Conservation (phyloP, 768 basidiomycete genomes). For the Leccinellum rugosiceps region DNA sequence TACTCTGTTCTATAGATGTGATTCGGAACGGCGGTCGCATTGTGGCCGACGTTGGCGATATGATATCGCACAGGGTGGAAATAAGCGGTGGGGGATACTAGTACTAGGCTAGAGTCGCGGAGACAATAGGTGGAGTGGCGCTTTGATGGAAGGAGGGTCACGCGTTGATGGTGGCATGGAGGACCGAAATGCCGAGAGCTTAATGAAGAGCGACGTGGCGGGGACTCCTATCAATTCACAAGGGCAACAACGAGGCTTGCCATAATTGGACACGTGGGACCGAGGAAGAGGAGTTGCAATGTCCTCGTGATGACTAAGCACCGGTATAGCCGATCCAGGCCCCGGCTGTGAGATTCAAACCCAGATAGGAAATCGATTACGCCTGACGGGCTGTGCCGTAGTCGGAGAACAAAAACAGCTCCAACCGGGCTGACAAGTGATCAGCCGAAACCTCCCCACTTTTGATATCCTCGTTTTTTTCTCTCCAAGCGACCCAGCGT, state of each 20-base stretch:
- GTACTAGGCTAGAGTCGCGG: not conserved
- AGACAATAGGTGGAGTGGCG: not conserved
- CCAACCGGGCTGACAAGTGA: constrained; percentile 30
- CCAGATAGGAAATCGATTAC: constrained; percentile 25
- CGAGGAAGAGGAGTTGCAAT: constrained; percentile 15
- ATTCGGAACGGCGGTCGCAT: not conserved
- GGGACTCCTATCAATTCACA: constrained; percentile 21
- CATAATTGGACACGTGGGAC: constrained; percentile 15
- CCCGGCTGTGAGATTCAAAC: constrained; percentile 27
- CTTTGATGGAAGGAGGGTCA: constrained; percentile 4
- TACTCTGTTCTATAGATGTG: not conserved
- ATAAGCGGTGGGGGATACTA: not conserved
- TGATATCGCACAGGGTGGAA: not conserved
- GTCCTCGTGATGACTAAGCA: not conserved
- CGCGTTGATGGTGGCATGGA: constrained; percentile 14
- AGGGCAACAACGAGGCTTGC: constrained; percentile 11
- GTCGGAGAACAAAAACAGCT: constrained; percentile 35
- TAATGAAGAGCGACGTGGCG: constrained; percentile 1
- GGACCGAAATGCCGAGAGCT: not conserved
- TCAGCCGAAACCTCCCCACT: constrained; percentile 30
- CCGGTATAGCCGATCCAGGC: constrained; percentile 2
- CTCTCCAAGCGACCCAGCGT: not conserved
- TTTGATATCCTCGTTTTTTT: constrained; percentile 27
- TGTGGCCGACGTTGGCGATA: not conserved
- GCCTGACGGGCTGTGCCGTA: constrained; percentile 28